These are phyloP conservation scores for Ophiostoma ips DNA, from an alignment of 2,329 filamentous ascomycete genomes.

Conservation along the genomic window DNA sequence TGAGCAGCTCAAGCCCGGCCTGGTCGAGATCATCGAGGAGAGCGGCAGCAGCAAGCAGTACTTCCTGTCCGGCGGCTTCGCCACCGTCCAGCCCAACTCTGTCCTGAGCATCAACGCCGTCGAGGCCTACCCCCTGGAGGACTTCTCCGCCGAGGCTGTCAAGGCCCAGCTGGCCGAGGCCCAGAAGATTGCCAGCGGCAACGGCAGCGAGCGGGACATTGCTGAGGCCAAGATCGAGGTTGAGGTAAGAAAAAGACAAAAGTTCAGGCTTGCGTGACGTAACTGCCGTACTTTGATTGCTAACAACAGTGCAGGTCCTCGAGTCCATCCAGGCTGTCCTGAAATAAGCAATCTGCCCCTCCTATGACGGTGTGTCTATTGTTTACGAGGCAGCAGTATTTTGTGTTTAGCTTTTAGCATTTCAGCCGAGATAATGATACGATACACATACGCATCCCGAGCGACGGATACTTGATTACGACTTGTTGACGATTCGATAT, in stretches of 20 bases:
- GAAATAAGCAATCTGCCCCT: constrained; percentile 43
- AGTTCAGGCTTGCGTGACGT: too few relatives aligned
- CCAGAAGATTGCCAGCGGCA: constrained; percentile 83
- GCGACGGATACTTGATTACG: too few relatives aligned
- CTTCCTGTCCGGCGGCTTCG: constrained; percentile 97
- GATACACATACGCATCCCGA: too few relatives aligned
- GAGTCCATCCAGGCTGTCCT: constrained; percentile 69
- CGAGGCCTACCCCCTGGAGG: constrained; percentile 86
- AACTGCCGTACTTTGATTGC: too few relatives aligned
- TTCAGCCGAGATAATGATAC: too few relatives aligned
- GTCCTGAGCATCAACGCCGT: constrained; percentile 95
- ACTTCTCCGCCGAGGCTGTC: constrained; percentile 88
- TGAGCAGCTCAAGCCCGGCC: constrained; percentile 94
- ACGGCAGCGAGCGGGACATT: constrained; percentile 91
- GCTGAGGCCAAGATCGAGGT: constrained; percentile 98
- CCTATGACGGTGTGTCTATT: not conserved
- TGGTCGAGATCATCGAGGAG: constrained; percentile 94
- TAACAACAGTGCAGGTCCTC: constrained; percentile 46
- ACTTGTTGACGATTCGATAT: too few relatives aligned
- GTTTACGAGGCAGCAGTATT: not conserved
- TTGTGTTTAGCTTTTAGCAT: too few relatives aligned
- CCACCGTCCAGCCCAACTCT: constrained; percentile 90
- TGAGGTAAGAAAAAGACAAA: constrained; percentile 53
- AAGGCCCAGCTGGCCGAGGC: constrained; percentile 83
- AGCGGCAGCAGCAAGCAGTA: constrained; percentile 82